Evolutionary conservation across 305 asterid species (phyloP).

Genomic region (Coffea humblotiana): DNA sequence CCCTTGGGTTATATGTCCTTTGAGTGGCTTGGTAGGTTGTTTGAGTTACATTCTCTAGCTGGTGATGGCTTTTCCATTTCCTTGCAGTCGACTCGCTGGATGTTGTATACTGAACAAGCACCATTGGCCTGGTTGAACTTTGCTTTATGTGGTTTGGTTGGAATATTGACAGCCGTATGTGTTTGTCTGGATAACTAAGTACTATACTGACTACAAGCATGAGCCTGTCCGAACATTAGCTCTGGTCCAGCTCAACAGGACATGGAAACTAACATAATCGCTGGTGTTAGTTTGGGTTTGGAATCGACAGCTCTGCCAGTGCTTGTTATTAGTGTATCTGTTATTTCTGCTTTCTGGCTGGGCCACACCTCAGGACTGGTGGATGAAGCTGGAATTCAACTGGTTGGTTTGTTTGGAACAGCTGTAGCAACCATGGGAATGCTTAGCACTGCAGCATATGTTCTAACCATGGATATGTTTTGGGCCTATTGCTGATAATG

Average conservation of each 20-base stretch:
- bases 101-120: slow-evolving; percentile 96
- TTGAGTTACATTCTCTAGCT: slow-evolving; percentile 3
- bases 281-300: slow-evolving; percentile 96
- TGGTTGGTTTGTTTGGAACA: slow-evolving; percentile 98
- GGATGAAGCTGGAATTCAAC: slow-evolving; percentile 87
- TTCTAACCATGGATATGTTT: slow-evolving; percentile 99
- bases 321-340: slow-evolving; percentile 80
- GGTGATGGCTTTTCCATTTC: slow-evolving; percentile 24
- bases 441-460: slow-evolving; percentile 99
- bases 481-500: slow-evolving; percentile 99
- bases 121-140: slow-evolving; percentile 98
- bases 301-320: slow-evolving; percentile 99
- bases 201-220: slow-evolving; percentile 96
- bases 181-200: slow-evolving; percentile 87
- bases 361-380: slow-evolving; percentile 94
- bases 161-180: slow-evolving; percentile 91
- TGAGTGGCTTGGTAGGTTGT: background rate
- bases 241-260: slow-evolving; percentile 87
- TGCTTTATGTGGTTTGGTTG: slow-evolving; percentile 96
- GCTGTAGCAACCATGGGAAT: slow-evolving; percentile 99
- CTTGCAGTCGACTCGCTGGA: slow-evolving; percentile 98
- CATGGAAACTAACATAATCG: slow-evolving; percentile 98
- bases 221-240: slow-evolving; percentile 97
- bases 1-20: background rate
- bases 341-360: slow-evolving; percentile 93